phyloP scores from a whole-genome alignment of 345 rosid genomes.

The Nasturtium officinale region DNA sequence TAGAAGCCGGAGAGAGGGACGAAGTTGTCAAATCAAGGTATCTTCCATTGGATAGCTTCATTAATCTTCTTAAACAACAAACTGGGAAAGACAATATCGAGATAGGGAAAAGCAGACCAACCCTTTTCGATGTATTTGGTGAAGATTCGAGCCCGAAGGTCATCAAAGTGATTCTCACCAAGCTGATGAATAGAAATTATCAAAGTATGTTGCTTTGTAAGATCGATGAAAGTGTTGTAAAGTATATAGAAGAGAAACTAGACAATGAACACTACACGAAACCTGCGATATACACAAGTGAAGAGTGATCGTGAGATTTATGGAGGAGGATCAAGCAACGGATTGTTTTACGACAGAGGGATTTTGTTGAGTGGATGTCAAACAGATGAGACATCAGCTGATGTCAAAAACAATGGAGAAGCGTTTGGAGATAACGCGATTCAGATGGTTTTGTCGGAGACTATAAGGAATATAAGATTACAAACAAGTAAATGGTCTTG shows the following conservation, averaged over 20 bases:
- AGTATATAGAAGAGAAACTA: background rate
- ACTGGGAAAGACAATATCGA: constrained; percentile 32
- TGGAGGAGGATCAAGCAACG: constrained; percentile 9
- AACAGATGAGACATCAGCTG: constrained; percentile 26
- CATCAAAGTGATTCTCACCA: constrained; percentile 40
- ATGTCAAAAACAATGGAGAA: constrained; percentile 23
- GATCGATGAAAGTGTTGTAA: constrained; percentile 10
- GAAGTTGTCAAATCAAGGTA: constrained; percentile 34
- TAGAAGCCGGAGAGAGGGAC: background rate
- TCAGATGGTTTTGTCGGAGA: constrained; percentile 34
- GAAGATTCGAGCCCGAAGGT: constrained; percentile 56
- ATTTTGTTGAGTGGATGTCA: constrained; percentile 32
- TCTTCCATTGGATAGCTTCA: constrained; percentile 26
- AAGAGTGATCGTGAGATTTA: constrained; percentile 1
- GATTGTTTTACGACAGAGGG: constrained; percentile 39
- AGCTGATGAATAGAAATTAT: constrained; percentile 5
- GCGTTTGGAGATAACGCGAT: constrained; percentile 32
- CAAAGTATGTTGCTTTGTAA: constrained; percentile 11
- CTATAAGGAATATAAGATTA: constrained; percentile 9
- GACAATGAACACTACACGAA: constrained; percentile 6
- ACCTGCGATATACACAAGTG: background rate
- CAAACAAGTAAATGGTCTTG: constrained; percentile 34
- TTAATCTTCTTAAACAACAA: constrained; percentile 27
- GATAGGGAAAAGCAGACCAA: constrained; percentile 32
- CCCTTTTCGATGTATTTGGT: constrained; percentile 26